Percentiles rank a stretch among this genome's conserved stretches.
Evolutionary conservation across 2,329 filamentous ascomycete genomes (phyloP).

Genomic region (Phyllosticta citriasiana): DNA sequence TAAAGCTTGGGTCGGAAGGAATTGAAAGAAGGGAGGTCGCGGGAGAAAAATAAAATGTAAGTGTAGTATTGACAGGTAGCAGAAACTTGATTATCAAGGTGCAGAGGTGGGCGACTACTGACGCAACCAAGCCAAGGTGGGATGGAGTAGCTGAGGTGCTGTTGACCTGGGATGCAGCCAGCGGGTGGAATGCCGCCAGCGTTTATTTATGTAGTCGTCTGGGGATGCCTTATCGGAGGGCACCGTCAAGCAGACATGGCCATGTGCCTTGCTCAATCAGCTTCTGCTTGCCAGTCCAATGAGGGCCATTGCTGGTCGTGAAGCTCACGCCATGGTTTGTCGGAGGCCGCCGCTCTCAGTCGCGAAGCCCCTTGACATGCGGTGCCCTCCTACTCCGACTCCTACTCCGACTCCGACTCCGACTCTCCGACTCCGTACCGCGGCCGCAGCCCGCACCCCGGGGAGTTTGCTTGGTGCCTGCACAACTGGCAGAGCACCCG

Average conservation of each 20-base stretch:
- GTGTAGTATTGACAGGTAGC: not conserved
- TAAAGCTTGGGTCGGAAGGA: not conserved
- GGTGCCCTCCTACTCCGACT: not conserved
- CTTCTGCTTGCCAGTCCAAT: slow-evolving; percentile 5
- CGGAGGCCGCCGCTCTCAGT: slow-evolving; percentile 11
- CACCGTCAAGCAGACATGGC: slow-evolving; percentile 8
- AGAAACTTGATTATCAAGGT: too few relatives aligned
- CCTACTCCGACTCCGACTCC: too few relatives aligned
- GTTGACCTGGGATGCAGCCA: not conserved
- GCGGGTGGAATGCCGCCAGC: not conserved
- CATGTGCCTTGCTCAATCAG: slow-evolving; percentile 6
- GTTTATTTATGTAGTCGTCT: not conserved
- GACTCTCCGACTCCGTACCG: not conserved
- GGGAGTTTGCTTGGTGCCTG: not conserved
- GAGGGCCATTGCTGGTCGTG: slow-evolving; percentile 3
- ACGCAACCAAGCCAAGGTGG: not conserved
- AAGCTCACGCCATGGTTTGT: slow-evolving; percentile 9
- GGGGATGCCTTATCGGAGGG: slow-evolving; percentile 3
- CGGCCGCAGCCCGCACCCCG: not conserved
- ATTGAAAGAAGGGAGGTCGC: not conserved
- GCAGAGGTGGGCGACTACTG: not conserved
- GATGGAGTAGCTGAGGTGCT: not conserved
- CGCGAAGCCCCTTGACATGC: slow-evolving; percentile 5
- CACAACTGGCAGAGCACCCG: not conserved
- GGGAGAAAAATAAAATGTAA: not conserved